Conservation (phyloP, 2,329 filamentous ascomycete species). For the Scortechinia acanthostroma region DNA sequence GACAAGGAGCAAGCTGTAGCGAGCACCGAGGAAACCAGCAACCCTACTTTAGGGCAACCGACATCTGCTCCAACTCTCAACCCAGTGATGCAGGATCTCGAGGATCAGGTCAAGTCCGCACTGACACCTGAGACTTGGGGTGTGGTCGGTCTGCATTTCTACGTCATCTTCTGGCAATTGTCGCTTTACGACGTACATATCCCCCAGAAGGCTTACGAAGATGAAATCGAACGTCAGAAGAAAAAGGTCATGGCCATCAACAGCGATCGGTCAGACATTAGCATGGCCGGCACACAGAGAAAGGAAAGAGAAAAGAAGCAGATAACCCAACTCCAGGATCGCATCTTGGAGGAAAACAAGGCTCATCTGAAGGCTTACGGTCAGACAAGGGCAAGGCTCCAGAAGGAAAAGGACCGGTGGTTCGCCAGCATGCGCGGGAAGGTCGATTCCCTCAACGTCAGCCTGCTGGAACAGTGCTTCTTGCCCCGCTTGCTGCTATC, state of each 20-base stretch:
- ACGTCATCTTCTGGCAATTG: slow-evolving; percentile 85
- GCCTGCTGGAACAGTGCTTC: slow-evolving; percentile 84
- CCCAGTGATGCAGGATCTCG: slow-evolving; percentile 67
- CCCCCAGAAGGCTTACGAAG: slow-evolving; percentile 70
- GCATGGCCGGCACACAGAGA: slow-evolving; percentile 53
- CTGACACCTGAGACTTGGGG: slow-evolving; percentile 59
- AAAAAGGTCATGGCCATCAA: slow-evolving; percentile 61
- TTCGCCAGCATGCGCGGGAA: slow-evolving; percentile 53
- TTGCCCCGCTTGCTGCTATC: slow-evolving; percentile 82
- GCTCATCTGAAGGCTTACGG: slow-evolving; percentile 61
- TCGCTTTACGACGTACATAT: slow-evolving; percentile 75
- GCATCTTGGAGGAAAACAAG: slow-evolving; percentile 67
- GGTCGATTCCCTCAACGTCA: slow-evolving; percentile 57
- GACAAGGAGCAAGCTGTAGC: slow-evolving; percentile 14
- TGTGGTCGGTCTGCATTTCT: slow-evolving; percentile 73
- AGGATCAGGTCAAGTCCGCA: slow-evolving; percentile 56
- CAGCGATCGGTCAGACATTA: slow-evolving; percentile 68
- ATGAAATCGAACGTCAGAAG: slow-evolving; percentile 64
- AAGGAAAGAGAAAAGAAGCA: slow-evolving; percentile 67
- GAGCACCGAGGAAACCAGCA: slow-evolving; percentile 10
- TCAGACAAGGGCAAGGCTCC: slow-evolving; percentile 62
- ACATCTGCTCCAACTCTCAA: slow-evolving; percentile 45
- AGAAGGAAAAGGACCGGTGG: slow-evolving; percentile 71
- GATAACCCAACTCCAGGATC: slow-evolving; percentile 61
- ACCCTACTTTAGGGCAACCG: slow-evolving; percentile 13